Evolutionary conservation across 306 rosid genomes (phyloP).

Genomic region (Pyrus betulifolia): DNA sequence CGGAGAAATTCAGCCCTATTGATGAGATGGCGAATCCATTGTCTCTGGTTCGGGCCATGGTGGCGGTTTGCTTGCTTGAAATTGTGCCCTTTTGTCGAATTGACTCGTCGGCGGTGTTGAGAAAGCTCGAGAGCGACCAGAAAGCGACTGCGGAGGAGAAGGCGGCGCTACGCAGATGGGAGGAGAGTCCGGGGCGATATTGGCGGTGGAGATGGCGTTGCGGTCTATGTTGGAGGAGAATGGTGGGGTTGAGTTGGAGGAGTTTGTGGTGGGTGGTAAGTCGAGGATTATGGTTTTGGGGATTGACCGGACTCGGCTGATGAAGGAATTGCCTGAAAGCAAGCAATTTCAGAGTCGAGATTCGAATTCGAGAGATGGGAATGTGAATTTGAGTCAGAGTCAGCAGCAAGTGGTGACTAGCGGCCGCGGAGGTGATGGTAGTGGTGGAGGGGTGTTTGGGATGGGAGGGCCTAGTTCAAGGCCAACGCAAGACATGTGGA

Average conservation of each 20-base stretch:
- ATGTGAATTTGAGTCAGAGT: slow-evolving; percentile 21
- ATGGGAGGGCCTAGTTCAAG: slow-evolving; percentile 51
- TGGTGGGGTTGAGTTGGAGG: slow-evolving; percentile 80
- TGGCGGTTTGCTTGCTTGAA: slow-evolving; percentile 66
- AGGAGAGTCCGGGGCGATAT: slow-evolving; percentile 68
- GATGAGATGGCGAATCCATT: slow-evolving; percentile 54
- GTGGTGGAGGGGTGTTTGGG: slow-evolving; percentile 53
- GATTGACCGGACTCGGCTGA: slow-evolving; percentile 64
- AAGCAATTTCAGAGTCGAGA: slow-evolving; percentile 41
- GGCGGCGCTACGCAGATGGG: slow-evolving; percentile 68
- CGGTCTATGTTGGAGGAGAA: slow-evolving; percentile 83
- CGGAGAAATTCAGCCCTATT: slow-evolving; percentile 13
- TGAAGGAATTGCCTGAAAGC: slow-evolving; percentile 80
- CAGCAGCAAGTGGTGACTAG: slow-evolving; percentile 28
- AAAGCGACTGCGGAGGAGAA: slow-evolving; percentile 45
- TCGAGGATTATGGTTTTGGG: slow-evolving; percentile 75
- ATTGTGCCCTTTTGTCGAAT: slow-evolving; percentile 76
- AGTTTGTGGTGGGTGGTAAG: slow-evolving; percentile 85
- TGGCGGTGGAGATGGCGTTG: slow-evolving; percentile 91
- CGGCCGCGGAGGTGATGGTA: slow-evolving; percentile 23
- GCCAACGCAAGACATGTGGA: slow-evolving; percentile 71
- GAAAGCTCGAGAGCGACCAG: slow-evolving; percentile 77
- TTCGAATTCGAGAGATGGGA: slow-evolving; percentile 37
- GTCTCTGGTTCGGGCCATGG: slow-evolving; percentile 70
- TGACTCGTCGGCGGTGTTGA: slow-evolving; percentile 80